phyloP scores from a whole-genome alignment of 2,329 filamentous ascomycete genomes.

The Neonectria hederae region DNA sequence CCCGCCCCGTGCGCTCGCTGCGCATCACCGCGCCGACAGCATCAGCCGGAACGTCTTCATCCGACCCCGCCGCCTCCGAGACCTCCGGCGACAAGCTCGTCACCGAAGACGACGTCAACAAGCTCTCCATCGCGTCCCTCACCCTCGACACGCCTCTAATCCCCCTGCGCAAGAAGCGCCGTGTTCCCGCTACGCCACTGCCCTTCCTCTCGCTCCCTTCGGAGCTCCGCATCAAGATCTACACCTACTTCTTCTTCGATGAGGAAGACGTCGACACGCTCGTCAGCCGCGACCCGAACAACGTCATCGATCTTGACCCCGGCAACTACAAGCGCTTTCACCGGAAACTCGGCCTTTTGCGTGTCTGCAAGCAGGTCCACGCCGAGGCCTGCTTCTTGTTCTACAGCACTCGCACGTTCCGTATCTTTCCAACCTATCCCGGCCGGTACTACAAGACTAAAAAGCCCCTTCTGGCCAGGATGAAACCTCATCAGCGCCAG shows the following conservation, averaged over 20 bases:
- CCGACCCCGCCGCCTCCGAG: slow-evolving; percentile 47
- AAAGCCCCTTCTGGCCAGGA: slow-evolving; percentile 73
- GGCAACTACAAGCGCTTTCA: slow-evolving; percentile 71
- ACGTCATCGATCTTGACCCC: slow-evolving; percentile 72
- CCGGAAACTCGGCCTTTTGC: slow-evolving; percentile 67
- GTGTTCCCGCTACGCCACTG: slow-evolving; percentile 59
- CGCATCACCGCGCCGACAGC: slow-evolving; percentile 33
- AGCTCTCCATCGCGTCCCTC: slow-evolving; percentile 54
- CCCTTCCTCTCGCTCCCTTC: slow-evolving; percentile 73
- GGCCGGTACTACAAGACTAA: slow-evolving; percentile 78
- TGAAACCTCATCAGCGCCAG: slow-evolving; percentile 68
- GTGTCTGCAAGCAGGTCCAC: slow-evolving; percentile 69
- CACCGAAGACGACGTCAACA: slow-evolving; percentile 53
- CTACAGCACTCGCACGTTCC: slow-evolving; percentile 70
- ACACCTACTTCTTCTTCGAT: slow-evolving; percentile 68
- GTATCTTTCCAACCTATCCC: slow-evolving; percentile 72
- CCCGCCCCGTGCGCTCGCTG: slow-evolving; percentile 31
- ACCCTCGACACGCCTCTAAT: slow-evolving; percentile 52
- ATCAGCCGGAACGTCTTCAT: slow-evolving; percentile 30
- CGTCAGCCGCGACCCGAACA: slow-evolving; percentile 63
- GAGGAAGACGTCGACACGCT: slow-evolving; percentile 68
- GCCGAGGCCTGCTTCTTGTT: slow-evolving; percentile 72
- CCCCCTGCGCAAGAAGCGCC: slow-evolving; percentile 46
- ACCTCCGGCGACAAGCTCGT: slow-evolving; percentile 39
- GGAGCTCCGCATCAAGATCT: slow-evolving; percentile 76